phyloP scores from a whole-genome alignment of 371 early-diverging fungal genomes.

The Lichtheimia ramosa region DNA sequence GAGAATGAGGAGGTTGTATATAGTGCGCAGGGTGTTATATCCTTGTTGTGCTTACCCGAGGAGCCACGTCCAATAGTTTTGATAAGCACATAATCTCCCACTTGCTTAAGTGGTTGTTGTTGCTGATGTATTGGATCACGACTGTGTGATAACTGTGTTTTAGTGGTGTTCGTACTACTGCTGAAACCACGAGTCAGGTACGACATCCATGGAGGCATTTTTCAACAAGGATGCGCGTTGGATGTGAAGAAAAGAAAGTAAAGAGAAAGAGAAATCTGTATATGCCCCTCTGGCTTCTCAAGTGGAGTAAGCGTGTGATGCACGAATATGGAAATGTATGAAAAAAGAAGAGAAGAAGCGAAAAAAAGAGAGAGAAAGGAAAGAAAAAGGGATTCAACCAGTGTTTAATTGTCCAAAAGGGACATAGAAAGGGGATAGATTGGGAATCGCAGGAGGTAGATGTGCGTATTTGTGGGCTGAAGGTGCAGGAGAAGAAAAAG shows the following conservation, averaged over 20 bases:
- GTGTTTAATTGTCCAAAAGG: constrained; percentile 5
- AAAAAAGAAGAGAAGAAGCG: constrained; percentile 1
- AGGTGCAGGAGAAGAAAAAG: not conserved
- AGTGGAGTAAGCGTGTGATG: not conserved
- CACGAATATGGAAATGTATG: not conserved
- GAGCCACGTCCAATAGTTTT: constrained; percentile 42
- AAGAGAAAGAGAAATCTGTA: not conserved
- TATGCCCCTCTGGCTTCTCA: not conserved
- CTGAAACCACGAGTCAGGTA: not conserved
- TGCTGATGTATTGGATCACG: not conserved
- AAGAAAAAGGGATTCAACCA: not conserved
- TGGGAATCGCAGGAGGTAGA: not conserved
- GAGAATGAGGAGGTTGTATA: not conserved
- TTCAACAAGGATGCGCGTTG: not conserved
- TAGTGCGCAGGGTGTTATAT: not conserved
- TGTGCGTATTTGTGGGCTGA: not conserved
- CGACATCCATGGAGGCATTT: constrained; percentile 7
- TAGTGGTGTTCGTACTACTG: not conserved
- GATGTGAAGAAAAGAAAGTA: not conserved
- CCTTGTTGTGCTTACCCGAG: constrained; percentile 25
- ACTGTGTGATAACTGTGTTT: not conserved
- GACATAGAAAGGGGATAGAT: constrained; percentile 1
- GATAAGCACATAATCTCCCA: constrained; percentile 32
- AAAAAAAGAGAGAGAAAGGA: not conserved
- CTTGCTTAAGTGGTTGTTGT: constrained; percentile 7